Conservation (phyloP, 2,329 filamentous ascomycete genomes). For the Aspergillus clavatus region DNA sequence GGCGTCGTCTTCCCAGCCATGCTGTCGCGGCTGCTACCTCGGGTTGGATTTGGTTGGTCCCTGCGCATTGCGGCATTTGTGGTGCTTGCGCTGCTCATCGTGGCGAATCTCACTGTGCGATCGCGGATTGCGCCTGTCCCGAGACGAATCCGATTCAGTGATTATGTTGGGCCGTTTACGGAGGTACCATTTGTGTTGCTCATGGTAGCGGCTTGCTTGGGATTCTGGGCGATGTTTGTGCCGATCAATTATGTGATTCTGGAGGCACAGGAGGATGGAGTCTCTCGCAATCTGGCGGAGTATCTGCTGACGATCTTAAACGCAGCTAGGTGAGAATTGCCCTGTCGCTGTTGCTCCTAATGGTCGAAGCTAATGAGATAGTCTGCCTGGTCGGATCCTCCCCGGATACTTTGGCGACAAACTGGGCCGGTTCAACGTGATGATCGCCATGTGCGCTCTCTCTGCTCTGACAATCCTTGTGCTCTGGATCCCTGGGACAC, state of each 20-base stretch:
- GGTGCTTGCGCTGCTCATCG: background rate
- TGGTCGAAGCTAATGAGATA: too few relatives aligned
- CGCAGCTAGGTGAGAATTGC: too few relatives aligned
- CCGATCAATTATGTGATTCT: constrained; percentile 50
- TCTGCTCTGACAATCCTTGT: constrained; percentile 45
- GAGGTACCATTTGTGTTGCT: constrained; percentile 22
- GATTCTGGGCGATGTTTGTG: constrained; percentile 58
- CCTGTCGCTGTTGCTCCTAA: too few relatives aligned
- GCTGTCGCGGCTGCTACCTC: constrained; percentile 6
- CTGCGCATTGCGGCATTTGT: constrained; percentile 9
- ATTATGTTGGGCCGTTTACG: constrained; percentile 20
- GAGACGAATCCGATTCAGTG: constrained; percentile 3
- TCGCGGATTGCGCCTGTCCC: background rate
- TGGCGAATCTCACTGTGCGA: background rate
- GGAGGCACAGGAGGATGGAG: constrained; percentile 47
- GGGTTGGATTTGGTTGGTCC: constrained; percentile 16
- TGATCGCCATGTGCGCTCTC: background rate
- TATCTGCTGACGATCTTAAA: constrained; percentile 55
- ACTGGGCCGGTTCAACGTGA: constrained; percentile 21
- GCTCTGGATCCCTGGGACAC: constrained; percentile 43
- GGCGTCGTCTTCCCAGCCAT: constrained; percentile 22
- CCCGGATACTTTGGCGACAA: constrained; percentile 30
- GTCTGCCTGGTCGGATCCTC: constrained; percentile 32
- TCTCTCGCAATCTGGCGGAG: constrained; percentile 45
- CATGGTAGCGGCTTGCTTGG: constrained; percentile 25